phyloP scores from a whole-genome alignment of 345 rosid genomes.

The Moricandia moricandioides region DNA sequence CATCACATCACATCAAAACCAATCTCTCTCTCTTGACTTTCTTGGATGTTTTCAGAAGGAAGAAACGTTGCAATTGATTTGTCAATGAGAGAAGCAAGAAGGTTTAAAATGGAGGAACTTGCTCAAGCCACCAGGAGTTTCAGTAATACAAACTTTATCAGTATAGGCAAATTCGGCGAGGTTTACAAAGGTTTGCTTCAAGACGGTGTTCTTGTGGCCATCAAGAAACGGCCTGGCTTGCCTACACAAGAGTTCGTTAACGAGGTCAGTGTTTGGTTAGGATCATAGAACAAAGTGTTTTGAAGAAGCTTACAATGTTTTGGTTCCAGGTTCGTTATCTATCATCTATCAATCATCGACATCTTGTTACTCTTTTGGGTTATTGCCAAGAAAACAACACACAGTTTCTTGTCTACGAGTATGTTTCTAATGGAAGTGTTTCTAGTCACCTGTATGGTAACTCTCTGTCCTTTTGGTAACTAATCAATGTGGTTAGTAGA shows the following conservation, averaged over 20 bases:
- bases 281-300: not conserved
- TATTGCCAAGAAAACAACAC: slow-evolving; percentile 79
- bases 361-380: slow-evolving; percentile 84
- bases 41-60: slow-evolving; percentile 42
- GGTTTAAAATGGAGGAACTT: slow-evolving; percentile 79
- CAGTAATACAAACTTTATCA: slow-evolving; percentile 66
- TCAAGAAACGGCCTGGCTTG: slow-evolving; percentile 68
- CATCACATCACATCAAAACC: slow-evolving; percentile 1
- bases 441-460: slow-evolving; percentile 97
- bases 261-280: slow-evolving; percentile 50
- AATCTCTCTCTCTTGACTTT: slow-evolving; percentile 18
- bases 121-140: slow-evolving; percentile 78
- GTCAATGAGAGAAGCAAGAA: slow-evolving; percentile 69
- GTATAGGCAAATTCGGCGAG: slow-evolving; percentile 85
- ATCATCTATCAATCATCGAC: slow-evolving; percentile 77
- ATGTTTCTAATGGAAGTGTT: slow-evolving; percentile 93
- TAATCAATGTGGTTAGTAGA: slow-evolving; percentile 2
- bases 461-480: slow-evolving; percentile 48
- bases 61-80: slow-evolving; percentile 69
- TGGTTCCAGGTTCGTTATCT: slow-evolving; percentile 67
- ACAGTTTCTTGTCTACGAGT: slow-evolving; percentile 81
- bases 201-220: slow-evolving; percentile 86
- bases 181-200: slow-evolving; percentile 90
- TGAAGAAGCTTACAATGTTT: not conserved
- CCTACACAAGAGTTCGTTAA: slow-evolving; percentile 77